Evolutionary conservation across 2,329 filamentous ascomycete species (phyloP), one percentile per base, ranked within the genome.

Genomic region (Aspergillus sp.): DNA sequence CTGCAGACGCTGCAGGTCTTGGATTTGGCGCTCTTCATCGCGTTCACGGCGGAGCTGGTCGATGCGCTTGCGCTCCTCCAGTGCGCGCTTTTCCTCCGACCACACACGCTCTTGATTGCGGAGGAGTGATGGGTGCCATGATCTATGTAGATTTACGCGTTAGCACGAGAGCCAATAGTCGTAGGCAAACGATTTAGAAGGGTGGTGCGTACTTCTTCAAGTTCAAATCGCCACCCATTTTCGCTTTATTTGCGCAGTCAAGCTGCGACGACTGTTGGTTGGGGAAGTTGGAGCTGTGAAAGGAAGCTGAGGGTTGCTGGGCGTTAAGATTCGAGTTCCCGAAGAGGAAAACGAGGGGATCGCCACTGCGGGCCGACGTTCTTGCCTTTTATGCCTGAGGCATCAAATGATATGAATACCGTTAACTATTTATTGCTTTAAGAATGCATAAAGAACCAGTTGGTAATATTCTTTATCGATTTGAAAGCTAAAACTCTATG

Each of bases 221-320:
- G 63, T 97, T 96, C 62, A 98, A 81, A 77, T 97, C 90, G 64
- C 90, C 90, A 73, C 90, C 90, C 86, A 94, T 95, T 52, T 70
- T 86, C 72, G 57, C 10, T 39, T 19, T 8, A 34, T 11, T 39
- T 26, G 33, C 11, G 35, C 35, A 19, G 28, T 10, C 9, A 34
- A 5, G 33, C 35, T 28, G 35, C 27, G 39, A 32, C 43, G 42
- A 11, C 11, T 39, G 37, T n/a, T 32, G 6, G 44, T 12, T 40
- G 44, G 13, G 26, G 19, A 39, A 19, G 34, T 7, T 26, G 8
- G 34, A 36, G 6, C 11, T 19, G 34, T 19, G 19, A 36, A 27
- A 27, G 34, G 34, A 36, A 36, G 19, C 12, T n/a, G 33, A 7
- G 34, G 27, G 13, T 26, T 19, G 19, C 19, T 19, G 19, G 19